Evolutionary conservation across 2,329 filamentous ascomycete genomes (phyloP).

Genomic region (Penicillium fuscoglaucum): DNA sequence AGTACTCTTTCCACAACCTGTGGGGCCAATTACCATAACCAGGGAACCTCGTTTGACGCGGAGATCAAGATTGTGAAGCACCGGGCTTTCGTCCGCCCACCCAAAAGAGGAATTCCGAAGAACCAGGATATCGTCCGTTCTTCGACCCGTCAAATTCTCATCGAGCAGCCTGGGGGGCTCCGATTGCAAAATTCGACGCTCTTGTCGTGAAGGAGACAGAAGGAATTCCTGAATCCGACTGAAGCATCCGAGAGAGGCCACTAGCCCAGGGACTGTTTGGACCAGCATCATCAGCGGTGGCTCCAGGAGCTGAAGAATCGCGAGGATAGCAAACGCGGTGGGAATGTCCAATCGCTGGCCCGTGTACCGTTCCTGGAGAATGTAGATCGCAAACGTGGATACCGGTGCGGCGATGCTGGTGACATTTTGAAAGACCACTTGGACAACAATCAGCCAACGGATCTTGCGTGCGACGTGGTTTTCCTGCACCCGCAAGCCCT

Average conservation of each 20-base stretch:
- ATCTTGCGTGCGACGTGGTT: not conserved
- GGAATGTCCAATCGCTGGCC: not conserved
- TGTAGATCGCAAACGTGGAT: not conserved
- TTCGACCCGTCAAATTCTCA: too few species aligned
- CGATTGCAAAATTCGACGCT: not conserved
- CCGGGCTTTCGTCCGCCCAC: not conserved
- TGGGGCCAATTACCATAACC: not conserved
- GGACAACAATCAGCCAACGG: not conserved
- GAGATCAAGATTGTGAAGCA: not conserved
- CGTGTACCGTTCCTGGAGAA: not conserved
- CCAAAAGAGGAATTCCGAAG: not conserved
- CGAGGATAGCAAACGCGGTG: not conserved
- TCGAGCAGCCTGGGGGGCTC: too few species aligned
- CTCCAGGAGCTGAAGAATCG: not conserved
- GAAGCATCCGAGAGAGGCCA: not conserved
- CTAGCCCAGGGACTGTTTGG: not conserved
- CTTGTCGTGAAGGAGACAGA: not conserved
- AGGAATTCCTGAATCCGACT: not conserved
- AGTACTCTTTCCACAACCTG: not conserved
- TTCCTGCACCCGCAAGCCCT: not conserved
- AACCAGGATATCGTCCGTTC: not conserved
- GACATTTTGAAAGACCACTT: not conserved
- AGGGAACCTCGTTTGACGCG: not conserved
- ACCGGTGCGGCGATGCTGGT: not conserved
- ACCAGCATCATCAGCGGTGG: not conserved